Evolutionary conservation across 805 yeast species (phyloP).

Genomic region (Sugiyamaella valdiviana): DNA sequence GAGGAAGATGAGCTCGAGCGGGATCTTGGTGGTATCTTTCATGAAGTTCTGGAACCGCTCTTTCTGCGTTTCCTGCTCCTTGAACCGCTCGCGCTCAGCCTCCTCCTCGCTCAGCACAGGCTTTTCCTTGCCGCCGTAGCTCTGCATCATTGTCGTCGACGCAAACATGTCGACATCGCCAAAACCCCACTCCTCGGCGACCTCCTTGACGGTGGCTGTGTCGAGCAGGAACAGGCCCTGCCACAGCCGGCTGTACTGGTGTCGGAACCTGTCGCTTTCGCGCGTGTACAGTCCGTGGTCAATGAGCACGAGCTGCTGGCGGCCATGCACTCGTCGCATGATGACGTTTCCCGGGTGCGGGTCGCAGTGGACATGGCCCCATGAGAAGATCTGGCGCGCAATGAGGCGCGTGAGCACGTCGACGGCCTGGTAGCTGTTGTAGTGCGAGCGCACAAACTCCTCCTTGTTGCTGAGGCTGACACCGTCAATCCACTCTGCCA

Average conservation of each 20-base stretch:
- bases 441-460: constrained; percentile 35
- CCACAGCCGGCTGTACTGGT: constrained; percentile 60
- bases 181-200: constrained; percentile 63
- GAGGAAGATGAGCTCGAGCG: constrained; percentile 57
- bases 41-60: constrained; percentile 51
- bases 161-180: constrained; percentile 58
- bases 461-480: constrained; percentile 46
- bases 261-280: constrained; percentile 45
- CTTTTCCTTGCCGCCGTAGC: constrained; percentile 33
- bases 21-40: constrained; percentile 58
- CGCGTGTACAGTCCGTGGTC: constrained; percentile 71
- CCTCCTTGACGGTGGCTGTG: constrained; percentile 39
- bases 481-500: constrained; percentile 76
- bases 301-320: constrained; percentile 50
- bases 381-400: constrained; percentile 54
- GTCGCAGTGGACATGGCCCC: constrained; percentile 68
- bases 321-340: constrained; percentile 36
- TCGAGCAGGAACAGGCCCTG: constrained; percentile 51
- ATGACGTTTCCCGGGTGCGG: constrained; percentile 79
- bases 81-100: constrained; percentile 25
- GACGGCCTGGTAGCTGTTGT: constrained; percentile 40
- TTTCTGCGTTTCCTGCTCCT: constrained; percentile 38
- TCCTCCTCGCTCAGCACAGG: constrained; percentile 22
- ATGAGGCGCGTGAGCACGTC: constrained; percentile 45
- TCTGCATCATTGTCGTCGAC: constrained; percentile 47